phyloP scores from a whole-genome alignment of 108 stramenopile species.

The Schizochytrium sp. region DNA sequence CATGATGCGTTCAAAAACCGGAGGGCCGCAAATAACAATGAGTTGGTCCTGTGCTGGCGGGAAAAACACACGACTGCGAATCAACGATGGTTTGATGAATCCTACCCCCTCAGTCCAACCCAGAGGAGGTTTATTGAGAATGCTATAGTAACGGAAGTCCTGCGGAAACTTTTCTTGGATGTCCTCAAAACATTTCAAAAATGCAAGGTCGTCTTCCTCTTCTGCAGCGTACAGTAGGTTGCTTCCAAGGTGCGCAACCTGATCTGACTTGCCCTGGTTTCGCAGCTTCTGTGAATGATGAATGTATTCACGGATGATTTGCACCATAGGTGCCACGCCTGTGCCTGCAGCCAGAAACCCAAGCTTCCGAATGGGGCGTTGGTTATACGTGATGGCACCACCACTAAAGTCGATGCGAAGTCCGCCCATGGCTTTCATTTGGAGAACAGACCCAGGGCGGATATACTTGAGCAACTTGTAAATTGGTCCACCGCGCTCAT shows the following conservation, averaged over 20 bases:
- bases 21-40: constrained; percentile 76
- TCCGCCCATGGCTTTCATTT: constrained; percentile 77
- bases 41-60: constrained; percentile 68
- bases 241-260: constrained; percentile 66
- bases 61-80: constrained; percentile 62
- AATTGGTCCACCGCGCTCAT: constrained; percentile 74
- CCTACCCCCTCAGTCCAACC: constrained; percentile 78
- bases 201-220: constrained; percentile 71
- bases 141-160: constrained; percentile 69
- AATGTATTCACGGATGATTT: constrained; percentile 73
- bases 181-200: constrained; percentile 68
- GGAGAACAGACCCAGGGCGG: constrained; percentile 70
- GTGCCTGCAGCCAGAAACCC: constrained; percentile 76
- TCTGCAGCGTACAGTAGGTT: constrained; percentile 76
- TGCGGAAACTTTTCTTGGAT: constrained; percentile 63
- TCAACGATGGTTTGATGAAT: constrained; percentile 69
- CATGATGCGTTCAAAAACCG: constrained; percentile 74
- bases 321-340: constrained; percentile 77
- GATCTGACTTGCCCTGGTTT: not conserved
- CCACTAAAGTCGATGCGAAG: constrained; percentile 70
- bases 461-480: constrained; percentile 66
- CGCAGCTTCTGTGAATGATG: constrained; percentile 63
- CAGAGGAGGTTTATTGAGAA: constrained; percentile 72
- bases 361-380: constrained; percentile 67
- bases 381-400: not conserved